Evolutionary conservation across 768 basidiomycete species (phyloP).

Genomic region (Tremella mesenterica): DNA sequence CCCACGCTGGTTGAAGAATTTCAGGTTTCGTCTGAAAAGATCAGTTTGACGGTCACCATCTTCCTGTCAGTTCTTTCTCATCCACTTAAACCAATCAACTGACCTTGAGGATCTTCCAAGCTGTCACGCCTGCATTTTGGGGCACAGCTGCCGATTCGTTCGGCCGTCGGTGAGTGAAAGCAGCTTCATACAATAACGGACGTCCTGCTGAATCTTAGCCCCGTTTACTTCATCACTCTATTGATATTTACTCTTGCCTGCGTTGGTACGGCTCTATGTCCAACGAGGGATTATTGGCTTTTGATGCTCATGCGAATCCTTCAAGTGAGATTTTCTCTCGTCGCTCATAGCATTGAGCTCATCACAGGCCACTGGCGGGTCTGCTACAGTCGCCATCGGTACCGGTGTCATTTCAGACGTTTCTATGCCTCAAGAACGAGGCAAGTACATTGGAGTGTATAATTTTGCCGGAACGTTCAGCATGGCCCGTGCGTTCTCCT

Average conservation of each 20-base stretch:
- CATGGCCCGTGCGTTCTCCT: conserved; percentile 20
- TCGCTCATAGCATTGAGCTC: conserved; percentile 5
- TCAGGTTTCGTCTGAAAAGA: conserved; percentile 58
- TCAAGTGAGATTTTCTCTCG: conserved; percentile 45
- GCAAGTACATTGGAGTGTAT: conserved; percentile 63
- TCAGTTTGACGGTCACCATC: conserved; percentile 71
- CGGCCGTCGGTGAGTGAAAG: conserved; percentile 24
- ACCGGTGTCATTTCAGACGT: conserved; percentile 75
- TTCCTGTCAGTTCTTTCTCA: conserved; percentile 55
- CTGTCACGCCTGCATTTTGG: conserved; percentile 53
- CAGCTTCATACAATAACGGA: background rate
- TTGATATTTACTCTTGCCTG: conserved; percentile 59
- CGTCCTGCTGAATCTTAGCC: conserved; percentile 10
- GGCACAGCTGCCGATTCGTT: conserved; percentile 54
- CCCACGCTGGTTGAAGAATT: conserved; percentile 60
- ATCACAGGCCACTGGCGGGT: conserved; percentile 57
- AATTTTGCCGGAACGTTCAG: conserved; percentile 32
- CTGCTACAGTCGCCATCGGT: conserved; percentile 70
- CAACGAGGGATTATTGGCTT: conserved; percentile 63
- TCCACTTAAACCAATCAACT: background rate
- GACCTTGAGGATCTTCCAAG: conserved; percentile 27
- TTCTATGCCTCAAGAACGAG: conserved; percentile 61
- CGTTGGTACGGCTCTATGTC: conserved; percentile 54
- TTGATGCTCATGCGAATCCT: conserved; percentile 69
- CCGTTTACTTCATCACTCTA: conserved; percentile 52